Conservation (phyloP, 805 yeast genomes). For the Starmerella asiatica region DNA sequence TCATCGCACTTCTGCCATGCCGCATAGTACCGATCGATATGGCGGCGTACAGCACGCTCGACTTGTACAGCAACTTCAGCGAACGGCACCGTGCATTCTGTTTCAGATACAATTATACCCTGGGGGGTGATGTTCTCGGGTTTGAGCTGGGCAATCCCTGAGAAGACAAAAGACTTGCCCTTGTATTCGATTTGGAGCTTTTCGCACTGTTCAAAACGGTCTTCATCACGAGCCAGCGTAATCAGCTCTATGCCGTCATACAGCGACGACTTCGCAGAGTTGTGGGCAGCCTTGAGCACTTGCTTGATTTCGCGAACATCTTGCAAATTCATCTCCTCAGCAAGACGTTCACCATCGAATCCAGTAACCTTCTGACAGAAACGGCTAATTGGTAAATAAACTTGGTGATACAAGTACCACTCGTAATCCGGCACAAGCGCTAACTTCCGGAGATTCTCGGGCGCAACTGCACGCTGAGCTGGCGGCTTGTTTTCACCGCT, state of each 20-base stretch:
- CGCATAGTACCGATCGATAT: constrained; percentile 66
- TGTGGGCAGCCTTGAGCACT: constrained; percentile 28
- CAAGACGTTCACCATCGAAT: constrained; percentile 64
- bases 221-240: constrained; percentile 38
- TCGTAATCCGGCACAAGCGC: constrained; percentile 55
- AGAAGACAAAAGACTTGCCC: constrained; percentile 45
- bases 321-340: constrained; percentile 60
- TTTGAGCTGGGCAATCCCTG: constrained; percentile 53
- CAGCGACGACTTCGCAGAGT: constrained; percentile 59
- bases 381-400: constrained; percentile 82
- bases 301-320: constrained; percentile 25
- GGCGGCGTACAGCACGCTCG: constrained; percentile 55
- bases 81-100: constrained; percentile 40
- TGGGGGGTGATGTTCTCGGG: constrained; percentile 31
- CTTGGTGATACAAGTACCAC: constrained; percentile 76
- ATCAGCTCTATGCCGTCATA: constrained; percentile 30
- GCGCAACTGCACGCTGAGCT: constrained; percentile 75
- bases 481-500: constrained; percentile 29
- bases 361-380: constrained; percentile 77
- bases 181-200: constrained; percentile 34
- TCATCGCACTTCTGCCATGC: constrained; percentile 83
- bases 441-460: constrained; percentile 50
- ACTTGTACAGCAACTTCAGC: constrained; percentile 55
- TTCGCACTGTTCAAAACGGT: constrained; percentile 59
- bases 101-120: constrained; percentile 59